Evolutionary conservation across 2,329 filamentous ascomycete genomes (phyloP), one percentile per base, ranked within the genome.

Genomic region (Exophiala oligosperma): DNA sequence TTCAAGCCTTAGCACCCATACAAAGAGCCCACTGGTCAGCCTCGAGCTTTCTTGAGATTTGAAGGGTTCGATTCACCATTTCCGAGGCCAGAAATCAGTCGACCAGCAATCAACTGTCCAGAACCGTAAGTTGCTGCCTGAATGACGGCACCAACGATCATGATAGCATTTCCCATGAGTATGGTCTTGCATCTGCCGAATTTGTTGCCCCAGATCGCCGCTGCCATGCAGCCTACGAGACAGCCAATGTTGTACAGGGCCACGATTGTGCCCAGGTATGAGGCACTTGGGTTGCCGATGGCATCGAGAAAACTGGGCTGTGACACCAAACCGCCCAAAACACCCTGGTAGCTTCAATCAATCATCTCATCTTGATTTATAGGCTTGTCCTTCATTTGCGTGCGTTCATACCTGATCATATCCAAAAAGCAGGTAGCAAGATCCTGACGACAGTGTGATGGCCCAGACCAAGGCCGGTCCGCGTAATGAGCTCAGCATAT

Each of bases 161-260:
- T 73, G 60, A 86, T 81, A 41, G 81, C 70, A 21, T 82, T 79
- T 48, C 84, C 84, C 43, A 81, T 74, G 63, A 85, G 84, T 60
- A 81, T 79, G 7, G 82, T 41, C 7, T 41, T 41, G 6, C 38
- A 12, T 14, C 38, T 41, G 38, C 38, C 38, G 21, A 41, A 41
- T 41, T 21, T 41, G 38, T 41, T 41, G 21, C 38, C 38, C 14
- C 21, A 41, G 38, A 41, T 21, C 38, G 38, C 38, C 38, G 38
- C 38, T 41, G 38, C 21, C 38, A 41, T 41, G 35, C 73, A 73
- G 60, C 73, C 73, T 17, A 60, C 61, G 24, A 76, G 62, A 66
- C 73, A 76, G 11, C 70, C 70, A 38, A 80, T 72, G 55, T 79
- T 76, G 69, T 79, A 81, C 52, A 79, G 76, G 9, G 77, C 76